phyloP scores from a whole-genome alignment of 2,329 filamentous ascomycete species.

The Dendryphion nanum region DNA sequence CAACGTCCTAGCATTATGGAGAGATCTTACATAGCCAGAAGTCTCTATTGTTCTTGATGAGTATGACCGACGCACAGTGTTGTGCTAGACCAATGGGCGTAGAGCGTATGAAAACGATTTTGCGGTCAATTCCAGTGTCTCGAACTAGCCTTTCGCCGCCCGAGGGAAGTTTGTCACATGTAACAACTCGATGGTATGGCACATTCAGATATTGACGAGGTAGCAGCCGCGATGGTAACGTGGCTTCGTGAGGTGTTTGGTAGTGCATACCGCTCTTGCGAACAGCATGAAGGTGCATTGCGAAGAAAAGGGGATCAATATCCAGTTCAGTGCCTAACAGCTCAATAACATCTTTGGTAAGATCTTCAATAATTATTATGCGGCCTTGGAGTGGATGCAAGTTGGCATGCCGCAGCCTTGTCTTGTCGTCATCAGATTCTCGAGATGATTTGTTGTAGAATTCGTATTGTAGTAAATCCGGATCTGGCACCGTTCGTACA shows the following conservation, averaged over 20 bases:
- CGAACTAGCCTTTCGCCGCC: constrained; percentile 1
- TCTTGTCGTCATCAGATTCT: not conserved
- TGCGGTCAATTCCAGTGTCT: constrained; percentile 9
- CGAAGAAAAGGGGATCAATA: constrained; percentile 47
- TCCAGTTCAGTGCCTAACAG: constrained; percentile 38
- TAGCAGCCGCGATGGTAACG: constrained; percentile 13
- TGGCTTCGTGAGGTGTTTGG: constrained; percentile 13
- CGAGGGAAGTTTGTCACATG: not conserved
- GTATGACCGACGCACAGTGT: constrained; percentile 13
- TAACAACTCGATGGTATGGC: constrained; percentile 12
- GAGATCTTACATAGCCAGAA: too few relatives aligned
- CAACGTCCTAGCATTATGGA: too few relatives aligned
- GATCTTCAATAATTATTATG: constrained; percentile 43
- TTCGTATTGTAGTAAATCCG: not conserved
- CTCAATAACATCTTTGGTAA: constrained; percentile 45
- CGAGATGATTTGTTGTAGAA: not conserved
- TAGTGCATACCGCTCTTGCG: constrained; percentile 7
- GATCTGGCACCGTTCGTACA: not conserved
- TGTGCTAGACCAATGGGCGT: constrained; percentile 13
- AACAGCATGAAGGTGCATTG: constrained; percentile 36
- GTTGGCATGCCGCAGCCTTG: not conserved
- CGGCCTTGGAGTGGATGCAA: constrained; percentile 8
- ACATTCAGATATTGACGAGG: constrained; percentile 9
- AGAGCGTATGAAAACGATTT: constrained; percentile 13
- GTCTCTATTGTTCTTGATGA: too few relatives aligned